Percentiles rank a stretch among this genome's conserved stretches.
These are phyloP conservation scores for Petunia hybrid DNA, from an alignment of 305 asterid species.

Conservation along the genomic window DNA sequence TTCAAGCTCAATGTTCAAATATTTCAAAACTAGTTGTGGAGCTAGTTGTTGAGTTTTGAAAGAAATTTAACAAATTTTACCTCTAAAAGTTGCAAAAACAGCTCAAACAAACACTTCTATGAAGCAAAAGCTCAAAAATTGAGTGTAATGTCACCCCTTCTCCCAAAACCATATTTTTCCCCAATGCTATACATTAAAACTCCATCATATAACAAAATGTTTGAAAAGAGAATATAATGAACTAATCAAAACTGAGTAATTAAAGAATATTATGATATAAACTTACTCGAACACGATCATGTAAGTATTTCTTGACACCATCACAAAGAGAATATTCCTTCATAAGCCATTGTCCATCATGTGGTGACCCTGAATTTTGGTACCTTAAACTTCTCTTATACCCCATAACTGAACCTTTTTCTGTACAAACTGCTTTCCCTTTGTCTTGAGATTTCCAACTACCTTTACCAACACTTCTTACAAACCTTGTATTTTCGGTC, in stretches of 20 bases:
- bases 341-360: slow-evolving; percentile 26
- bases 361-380: neutral
- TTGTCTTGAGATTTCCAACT: slow-evolving; percentile 33
- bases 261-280: neutral
- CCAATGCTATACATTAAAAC: neutral
- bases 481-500: neutral
- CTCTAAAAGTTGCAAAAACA: no score
- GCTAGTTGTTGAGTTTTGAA: no score
- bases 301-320: neutral
- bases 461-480: slow-evolving; percentile 24
- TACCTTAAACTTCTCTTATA: slow-evolving; percentile 29
- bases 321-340: slow-evolving; percentile 16
- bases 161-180: neutral
- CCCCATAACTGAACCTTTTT: slow-evolving; percentile 16
- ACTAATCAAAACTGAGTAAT: no score
- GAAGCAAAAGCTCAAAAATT: neutral
- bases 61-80: no score
- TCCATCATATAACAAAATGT: neutral
- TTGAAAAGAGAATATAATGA: no score
- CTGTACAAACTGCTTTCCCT: slow-evolving; percentile 10
- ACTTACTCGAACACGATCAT: neutral
- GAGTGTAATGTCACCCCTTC: neutral
- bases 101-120: neutral
- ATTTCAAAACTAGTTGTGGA: no score
- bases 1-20: no score